Conservation (phyloP, 306 rosid species). For the Rosa persica region DNA sequence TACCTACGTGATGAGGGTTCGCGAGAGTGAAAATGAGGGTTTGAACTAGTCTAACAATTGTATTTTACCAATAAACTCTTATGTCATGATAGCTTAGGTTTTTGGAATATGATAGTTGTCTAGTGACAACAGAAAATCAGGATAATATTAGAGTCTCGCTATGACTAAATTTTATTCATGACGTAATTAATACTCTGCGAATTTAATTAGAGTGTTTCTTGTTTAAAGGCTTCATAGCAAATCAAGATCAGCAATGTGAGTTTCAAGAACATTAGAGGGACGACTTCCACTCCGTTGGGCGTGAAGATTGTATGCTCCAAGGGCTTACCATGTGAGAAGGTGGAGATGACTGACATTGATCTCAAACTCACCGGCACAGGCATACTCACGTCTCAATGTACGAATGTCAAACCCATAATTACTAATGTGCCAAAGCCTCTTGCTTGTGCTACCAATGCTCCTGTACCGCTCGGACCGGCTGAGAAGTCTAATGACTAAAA, state of each 20-base stretch:
- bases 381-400: slow-evolving; percentile 21
- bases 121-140: too few species aligned
- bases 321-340: slow-evolving; percentile 38
- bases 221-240: slow-evolving; percentile 30
- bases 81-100: too few species aligned
- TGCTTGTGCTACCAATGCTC: neutral
- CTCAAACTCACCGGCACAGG: slow-evolving; percentile 29
- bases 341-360: slow-evolving; percentile 27
- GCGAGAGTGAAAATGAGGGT: too few species aligned
- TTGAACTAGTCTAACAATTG: too few species aligned
- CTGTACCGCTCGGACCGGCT: neutral
- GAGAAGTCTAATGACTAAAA: neutral
- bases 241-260: slow-evolving; percentile 46
- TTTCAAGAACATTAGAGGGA: slow-evolving; percentile 44
- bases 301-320: slow-evolving; percentile 40
- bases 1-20: too few species aligned
- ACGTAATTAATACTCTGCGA: too few species aligned
- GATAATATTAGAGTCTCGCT: too few species aligned
- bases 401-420: slow-evolving; percentile 33
- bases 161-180: too few species aligned
- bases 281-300: slow-evolving; percentile 23
- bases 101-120: too few species aligned
- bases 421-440: neutral
- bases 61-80: too few species aligned
- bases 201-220: neutral